These are phyloP conservation scores for Chrysopogon serrulatus DNA, from an alignment of 176 grass and related monocot species.

Conservation along the genomic window DNA sequence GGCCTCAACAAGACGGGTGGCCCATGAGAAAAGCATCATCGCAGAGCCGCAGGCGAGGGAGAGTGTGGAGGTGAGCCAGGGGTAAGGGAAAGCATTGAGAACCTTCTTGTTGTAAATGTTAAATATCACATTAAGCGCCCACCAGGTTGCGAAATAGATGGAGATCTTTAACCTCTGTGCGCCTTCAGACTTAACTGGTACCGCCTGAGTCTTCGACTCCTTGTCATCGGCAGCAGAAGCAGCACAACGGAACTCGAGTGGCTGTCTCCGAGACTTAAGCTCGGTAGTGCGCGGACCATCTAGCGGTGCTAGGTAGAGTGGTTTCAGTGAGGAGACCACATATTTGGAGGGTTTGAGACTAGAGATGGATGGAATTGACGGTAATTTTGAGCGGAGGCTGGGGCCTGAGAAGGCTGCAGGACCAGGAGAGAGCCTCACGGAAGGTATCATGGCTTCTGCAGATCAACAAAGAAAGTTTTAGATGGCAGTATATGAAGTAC, in stretches of 20 bases:
- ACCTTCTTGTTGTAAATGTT: conserved; percentile 99
- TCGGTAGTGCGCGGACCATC: conserved; percentile 16
- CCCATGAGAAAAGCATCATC: conserved; percentile 94
- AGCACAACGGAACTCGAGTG: conserved; percentile 35
- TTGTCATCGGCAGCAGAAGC: conserved; percentile 58
- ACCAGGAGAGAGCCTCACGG: conserved; percentile 27
- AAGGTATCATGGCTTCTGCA: conserved; percentile 52
- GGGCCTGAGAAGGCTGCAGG: conserved; percentile 18
- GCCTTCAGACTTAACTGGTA: conserved; percentile 26
- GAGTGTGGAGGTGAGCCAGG: conserved; percentile 90
- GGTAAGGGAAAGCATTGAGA: conserved; percentile 89
- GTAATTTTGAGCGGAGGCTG: conserved; percentile 37
- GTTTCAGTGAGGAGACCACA: conserved; percentile 48
- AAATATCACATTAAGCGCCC: conserved; percentile 95
- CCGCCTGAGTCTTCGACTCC: conserved; percentile 32
- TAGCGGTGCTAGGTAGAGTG: conserved; percentile 53
- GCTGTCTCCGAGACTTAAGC: conserved; percentile 33
- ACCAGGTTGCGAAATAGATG: conserved; percentile 91
- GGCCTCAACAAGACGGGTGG: conserved; percentile 57
- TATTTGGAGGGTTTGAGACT: conserved; percentile 28
- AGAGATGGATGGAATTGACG: conserved; percentile 18
- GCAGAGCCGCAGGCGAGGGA: conserved; percentile 63
- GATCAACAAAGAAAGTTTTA: conserved; percentile 23
- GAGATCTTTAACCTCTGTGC: conserved; percentile 75
- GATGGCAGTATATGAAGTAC: neutral